phyloP scores from a whole-genome alignment of 2,329 filamentous ascomycete genomes.

The Trichophyton rubrum region DNA sequence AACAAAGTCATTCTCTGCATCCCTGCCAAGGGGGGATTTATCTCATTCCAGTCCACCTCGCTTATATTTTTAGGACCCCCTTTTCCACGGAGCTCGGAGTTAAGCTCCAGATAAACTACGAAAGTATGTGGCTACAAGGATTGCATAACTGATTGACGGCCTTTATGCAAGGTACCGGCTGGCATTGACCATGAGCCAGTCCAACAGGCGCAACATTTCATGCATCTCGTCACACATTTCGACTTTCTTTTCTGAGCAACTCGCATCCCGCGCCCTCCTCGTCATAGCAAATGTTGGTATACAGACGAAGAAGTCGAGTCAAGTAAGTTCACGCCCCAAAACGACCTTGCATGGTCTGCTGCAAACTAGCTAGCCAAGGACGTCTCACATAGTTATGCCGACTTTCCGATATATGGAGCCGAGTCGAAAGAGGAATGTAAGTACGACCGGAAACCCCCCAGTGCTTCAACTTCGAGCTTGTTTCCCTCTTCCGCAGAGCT shows the following conservation, averaged over 20 bases:
- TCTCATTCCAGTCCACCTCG: not conserved
- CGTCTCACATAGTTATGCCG: not conserved
- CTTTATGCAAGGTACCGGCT: not conserved
- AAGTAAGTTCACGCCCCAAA: no score
- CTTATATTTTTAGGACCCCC: not conserved
- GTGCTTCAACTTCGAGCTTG: not conserved
- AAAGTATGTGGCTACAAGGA: not conserved
- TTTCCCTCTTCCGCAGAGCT: not conserved
- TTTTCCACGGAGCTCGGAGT: not conserved
- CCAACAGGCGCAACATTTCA: not conserved
- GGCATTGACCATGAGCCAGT: not conserved
- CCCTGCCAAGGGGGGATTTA: not conserved
- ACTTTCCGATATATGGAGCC: not conserved
- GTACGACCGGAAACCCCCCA: not conserved
- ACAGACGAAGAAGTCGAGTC: no score
- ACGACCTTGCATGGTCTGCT: no score
- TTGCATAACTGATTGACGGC: not conserved
- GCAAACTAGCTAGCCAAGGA: no score
- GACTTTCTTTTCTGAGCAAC: no score
- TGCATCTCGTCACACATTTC: no score
- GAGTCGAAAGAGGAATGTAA: constrained; percentile 1
- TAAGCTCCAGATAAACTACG: not conserved
- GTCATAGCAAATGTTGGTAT: no score
- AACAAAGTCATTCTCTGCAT: not conserved
- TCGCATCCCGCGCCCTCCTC: no score